These are phyloP conservation scores for Eimeria acervulina DNA, from an alignment of 169 alveolate species.

Conservation along the genomic window DNA sequence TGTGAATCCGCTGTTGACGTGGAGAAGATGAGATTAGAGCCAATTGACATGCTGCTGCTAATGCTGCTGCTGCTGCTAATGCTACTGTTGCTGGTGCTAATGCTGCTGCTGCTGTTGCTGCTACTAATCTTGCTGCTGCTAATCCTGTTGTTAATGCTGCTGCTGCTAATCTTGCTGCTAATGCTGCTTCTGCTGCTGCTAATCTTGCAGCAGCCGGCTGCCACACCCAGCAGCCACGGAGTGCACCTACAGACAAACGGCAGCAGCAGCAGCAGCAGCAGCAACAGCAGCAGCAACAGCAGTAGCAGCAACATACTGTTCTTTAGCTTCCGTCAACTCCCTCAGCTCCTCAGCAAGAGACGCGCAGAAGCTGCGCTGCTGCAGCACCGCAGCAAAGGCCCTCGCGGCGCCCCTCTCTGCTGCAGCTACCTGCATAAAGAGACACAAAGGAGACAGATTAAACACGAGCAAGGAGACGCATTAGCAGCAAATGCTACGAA, in stretches of 20 bases:
- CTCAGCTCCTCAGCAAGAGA: neutral
- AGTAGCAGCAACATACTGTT: neutral
- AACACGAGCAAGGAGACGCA: too few species aligned
- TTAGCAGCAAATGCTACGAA: too few species aligned
- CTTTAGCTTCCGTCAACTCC: conserved; percentile 6
- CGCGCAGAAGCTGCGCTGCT: neutral
- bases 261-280: conserved; percentile 3
- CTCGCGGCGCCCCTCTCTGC: neutral
- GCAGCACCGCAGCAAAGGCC: conserved; percentile 2
- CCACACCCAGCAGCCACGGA: too few species aligned
- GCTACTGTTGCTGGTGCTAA: too few species aligned
- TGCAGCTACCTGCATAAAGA: neutral
- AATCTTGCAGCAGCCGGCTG: neutral
- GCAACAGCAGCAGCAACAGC: conserved; percentile 32
- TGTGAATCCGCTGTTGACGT: too few species aligned
- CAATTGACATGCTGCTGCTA: conserved; percentile 10
- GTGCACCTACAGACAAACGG: neutral
- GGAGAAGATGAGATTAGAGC: neutral
- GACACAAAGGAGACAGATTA: too few species aligned
- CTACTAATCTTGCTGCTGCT: too few species aligned
- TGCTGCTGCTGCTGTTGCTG: neutral
- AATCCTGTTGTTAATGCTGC: neutral
- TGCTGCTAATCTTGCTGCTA: neutral
- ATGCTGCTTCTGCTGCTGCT: too few species aligned
- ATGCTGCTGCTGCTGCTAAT: neutral